Conservation (phyloP, 768 basidiomycete species). For the Phanerochaete carnosa region DNA sequence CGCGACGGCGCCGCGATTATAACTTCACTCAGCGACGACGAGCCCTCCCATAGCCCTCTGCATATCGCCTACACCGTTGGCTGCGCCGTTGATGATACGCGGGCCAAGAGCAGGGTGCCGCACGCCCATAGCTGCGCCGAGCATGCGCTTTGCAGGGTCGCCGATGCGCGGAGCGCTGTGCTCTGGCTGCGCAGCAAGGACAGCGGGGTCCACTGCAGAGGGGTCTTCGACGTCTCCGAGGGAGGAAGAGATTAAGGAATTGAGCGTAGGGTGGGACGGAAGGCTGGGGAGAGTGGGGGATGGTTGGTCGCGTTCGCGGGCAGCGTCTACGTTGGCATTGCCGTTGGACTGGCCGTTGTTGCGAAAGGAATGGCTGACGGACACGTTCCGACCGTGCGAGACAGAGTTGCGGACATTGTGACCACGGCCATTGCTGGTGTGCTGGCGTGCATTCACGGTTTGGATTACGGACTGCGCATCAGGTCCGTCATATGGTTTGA, state of each 20-base stretch:
- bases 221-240: constrained; percentile 49
- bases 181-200: constrained; percentile 52
- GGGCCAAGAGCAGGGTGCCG: constrained; percentile 74
- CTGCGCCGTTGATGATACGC: constrained; percentile 53
- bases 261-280: constrained; percentile 81
- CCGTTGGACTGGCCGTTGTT: constrained; percentile 12
- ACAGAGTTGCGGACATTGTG: constrained; percentile 56
- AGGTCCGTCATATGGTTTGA: constrained; percentile 91
- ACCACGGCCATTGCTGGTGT: constrained; percentile 60
- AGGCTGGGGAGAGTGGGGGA: constrained; percentile 81
- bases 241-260: constrained; percentile 80
- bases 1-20: not conserved
- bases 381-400: constrained; percentile 26
- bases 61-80: constrained; percentile 55
- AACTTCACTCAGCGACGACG: constrained; percentile 63
- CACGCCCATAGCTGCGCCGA: constrained; percentile 80
- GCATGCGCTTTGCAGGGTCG: constrained; percentile 86
- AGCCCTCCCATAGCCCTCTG: constrained; percentile 77
- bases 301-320: constrained; percentile 46
- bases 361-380: constrained; percentile 23
- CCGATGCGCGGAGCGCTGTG: constrained; percentile 77
- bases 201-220: constrained; percentile 62
- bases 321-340: constrained; percentile 26
- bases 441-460: constrained; percentile 73
- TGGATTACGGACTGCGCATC: constrained; percentile 88